Base-by-base conservation (phyloP, 208 protist genomes). In the Lotmaria passim region DNA sequence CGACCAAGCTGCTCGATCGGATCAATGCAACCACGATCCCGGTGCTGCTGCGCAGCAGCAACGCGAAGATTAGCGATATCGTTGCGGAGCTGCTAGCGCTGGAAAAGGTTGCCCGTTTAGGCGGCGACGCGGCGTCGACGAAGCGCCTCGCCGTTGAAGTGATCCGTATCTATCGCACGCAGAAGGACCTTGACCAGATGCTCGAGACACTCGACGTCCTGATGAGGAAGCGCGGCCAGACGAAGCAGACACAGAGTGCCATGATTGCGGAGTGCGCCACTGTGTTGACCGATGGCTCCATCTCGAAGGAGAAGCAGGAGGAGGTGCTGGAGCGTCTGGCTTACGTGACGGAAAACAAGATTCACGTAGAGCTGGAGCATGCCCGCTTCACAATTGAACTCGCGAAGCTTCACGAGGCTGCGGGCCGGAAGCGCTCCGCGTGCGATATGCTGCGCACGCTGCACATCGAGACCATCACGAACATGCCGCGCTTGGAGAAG, bases 381-480 rank as follows among this genome's bases (percentile, higher is more conserved):
- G 96, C 95, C 7, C 87, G 90, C 33, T 96, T 99, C 74, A 97
- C 96, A 7, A 91, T 95, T 68, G 87, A 92, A 56, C 79, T 98
- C 0, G 94, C 94, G 4, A 88, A 66, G 28, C 93, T 98, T 3
- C 88, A 96, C 63, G 97, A 98, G 61, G 84, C 80, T 6, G 81
- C 89, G 24, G 97, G 97, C 21, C 64, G 93, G n/a, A 95, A 98
- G 67, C 75, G 76, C 23, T 87, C 95, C 23, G 97, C 97, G 39
- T 92, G 87, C 57, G 93, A 98, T 53, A 89, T 99, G 62, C 64
- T 99, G 23, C 93, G 96, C 52, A 91, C 94, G 38, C 76, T 99
- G 48, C 97, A 98, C 74, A 93, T 99, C 52, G 98, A 99, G 73
- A 99, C 97, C 4, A 98, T 98, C 68, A 97, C 96, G n/a, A 96